These are phyloP conservation scores for Backusella psychrophila DNA, from an alignment of 192 early-diverging fungal species.

Conservation along the genomic window DNA sequence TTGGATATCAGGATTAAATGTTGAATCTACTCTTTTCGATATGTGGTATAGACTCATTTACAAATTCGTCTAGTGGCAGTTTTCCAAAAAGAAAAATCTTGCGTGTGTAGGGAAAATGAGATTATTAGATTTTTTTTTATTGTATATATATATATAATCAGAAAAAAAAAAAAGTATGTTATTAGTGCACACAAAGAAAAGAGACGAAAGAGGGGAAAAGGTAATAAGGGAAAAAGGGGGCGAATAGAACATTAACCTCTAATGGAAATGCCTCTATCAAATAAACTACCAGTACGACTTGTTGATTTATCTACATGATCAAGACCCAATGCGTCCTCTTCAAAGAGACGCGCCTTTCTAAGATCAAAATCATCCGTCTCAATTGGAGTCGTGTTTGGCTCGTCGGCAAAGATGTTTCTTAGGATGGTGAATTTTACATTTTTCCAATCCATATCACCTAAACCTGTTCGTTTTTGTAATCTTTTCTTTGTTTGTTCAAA, in stretches of 20 bases:
- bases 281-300: slow-evolving; percentile 15
- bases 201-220: not conserved
- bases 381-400: not conserved
- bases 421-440: slow-evolving; percentile 58
- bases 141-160: too few relatives aligned
- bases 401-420: slow-evolving; percentile 31
- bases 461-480: slow-evolving; percentile 64
- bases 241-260: slow-evolving; percentile 11
- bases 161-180: not conserved
- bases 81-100: too few relatives aligned
- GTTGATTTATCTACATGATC: slow-evolving; percentile 43
- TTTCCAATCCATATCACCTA: slow-evolving; percentile 80
- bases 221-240: not conserved
- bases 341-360: slow-evolving; percentile 23
- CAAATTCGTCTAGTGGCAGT: too few relatives aligned
- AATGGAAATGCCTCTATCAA: slow-evolving; percentile 33
- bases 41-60: too few relatives aligned
- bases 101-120: too few relatives aligned
- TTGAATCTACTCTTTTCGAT: too few relatives aligned
- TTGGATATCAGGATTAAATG: too few relatives aligned
- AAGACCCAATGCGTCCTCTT: slow-evolving; percentile 46
- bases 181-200: not conserved
- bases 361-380: slow-evolving; percentile 36
- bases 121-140: too few relatives aligned
- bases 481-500: slow-evolving; percentile 72